phyloP scores from a whole-genome alignment of 208 protist genomes.

The Leishmania arabica region DNA sequence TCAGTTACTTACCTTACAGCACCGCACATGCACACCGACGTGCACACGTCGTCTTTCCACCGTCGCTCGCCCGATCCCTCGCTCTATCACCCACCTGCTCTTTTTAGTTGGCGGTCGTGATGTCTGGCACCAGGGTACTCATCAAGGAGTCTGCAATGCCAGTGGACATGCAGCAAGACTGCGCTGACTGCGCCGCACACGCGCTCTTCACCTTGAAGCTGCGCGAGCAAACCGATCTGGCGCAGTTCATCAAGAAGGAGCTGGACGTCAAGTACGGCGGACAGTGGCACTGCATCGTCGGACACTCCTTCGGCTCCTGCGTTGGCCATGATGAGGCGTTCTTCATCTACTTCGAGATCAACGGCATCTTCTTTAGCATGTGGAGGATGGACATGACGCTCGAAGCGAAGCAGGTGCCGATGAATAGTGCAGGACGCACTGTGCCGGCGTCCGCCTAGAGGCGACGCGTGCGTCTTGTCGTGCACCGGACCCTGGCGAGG shows the following conservation, averaged over 20 bases:
- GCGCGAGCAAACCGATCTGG: slow-evolving; percentile 97
- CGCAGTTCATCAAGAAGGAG: slow-evolving; percentile 99
- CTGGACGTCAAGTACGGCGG: slow-evolving; percentile 98
- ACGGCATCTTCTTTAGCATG: slow-evolving; percentile 97
- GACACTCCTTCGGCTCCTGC: slow-evolving; percentile 99
- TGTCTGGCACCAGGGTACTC: slow-evolving; percentile 65
- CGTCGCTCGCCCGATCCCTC: not conserved
- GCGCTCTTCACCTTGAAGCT: slow-evolving; percentile 60
- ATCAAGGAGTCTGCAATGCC: slow-evolving; percentile 84
- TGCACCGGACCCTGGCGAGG: not conserved
- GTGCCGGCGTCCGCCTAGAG: not conserved
- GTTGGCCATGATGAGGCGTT: slow-evolving; percentile 98
- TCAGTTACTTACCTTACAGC: not conserved
- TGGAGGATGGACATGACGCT: slow-evolving; percentile 85
- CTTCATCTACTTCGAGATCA: slow-evolving; percentile 99
- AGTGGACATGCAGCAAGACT: slow-evolving; percentile 86
- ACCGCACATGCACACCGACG: not conserved
- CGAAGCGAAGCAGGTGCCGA: slow-evolving; percentile 2
- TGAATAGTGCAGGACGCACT: not conserved
- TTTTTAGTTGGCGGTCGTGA: slow-evolving; percentile 13
- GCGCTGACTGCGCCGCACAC: slow-evolving; percentile 83
- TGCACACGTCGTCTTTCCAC: not conserved
- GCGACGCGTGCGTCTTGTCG: not conserved
- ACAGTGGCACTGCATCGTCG: slow-evolving; percentile 99
- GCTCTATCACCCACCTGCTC: not conserved